phyloP scores from a whole-genome alignment of 2,329 filamentous ascomycete species.

The Coleophoma eucalyptorum region DNA sequence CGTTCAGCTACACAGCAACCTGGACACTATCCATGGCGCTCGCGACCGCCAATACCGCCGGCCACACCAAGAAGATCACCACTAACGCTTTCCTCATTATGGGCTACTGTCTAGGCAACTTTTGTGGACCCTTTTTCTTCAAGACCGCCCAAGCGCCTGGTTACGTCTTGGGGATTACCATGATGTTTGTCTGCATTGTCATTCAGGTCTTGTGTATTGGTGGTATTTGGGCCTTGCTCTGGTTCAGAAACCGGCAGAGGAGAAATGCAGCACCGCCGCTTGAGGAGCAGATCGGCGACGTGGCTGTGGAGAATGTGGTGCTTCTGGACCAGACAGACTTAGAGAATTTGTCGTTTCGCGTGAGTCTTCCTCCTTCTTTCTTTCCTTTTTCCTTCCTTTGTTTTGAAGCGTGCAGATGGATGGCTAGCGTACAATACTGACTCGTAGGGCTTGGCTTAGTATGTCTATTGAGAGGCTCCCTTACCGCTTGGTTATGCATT shows the following conservation, averaged over 20 bases:
- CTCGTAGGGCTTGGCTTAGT: no score
- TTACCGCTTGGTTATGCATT: no score
- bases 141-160: slow-evolving; percentile 46
- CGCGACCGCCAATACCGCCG: slow-evolving; percentile 34
- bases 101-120: slow-evolving; percentile 8
- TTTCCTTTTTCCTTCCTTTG: no score
- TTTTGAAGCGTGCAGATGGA: no score
- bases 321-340: not conserved
- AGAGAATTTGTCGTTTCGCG: not conserved
- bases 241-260: not conserved
- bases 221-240: not conserved
- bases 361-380: not conserved
- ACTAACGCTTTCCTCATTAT: slow-evolving; percentile 34
- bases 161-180: slow-evolving; percentile 51
- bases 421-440: no score
- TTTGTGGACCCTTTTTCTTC: slow-evolving; percentile 54
- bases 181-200: slow-evolving; percentile 34
- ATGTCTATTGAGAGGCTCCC: no score
- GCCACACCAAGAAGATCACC: slow-evolving; percentile 42
- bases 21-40: slow-evolving; percentile 8
- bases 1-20: slow-evolving; percentile 55
- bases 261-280: not conserved
- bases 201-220: not conserved
- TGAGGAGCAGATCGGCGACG: not conserved
- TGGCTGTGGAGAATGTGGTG: not conserved